A percentile compares a stretch with the other conserved stretches of the same genome.
Evolutionary conservation across 345 rosid genomes (phyloP).

Genomic region (Melastoma malabathricum): DNA sequence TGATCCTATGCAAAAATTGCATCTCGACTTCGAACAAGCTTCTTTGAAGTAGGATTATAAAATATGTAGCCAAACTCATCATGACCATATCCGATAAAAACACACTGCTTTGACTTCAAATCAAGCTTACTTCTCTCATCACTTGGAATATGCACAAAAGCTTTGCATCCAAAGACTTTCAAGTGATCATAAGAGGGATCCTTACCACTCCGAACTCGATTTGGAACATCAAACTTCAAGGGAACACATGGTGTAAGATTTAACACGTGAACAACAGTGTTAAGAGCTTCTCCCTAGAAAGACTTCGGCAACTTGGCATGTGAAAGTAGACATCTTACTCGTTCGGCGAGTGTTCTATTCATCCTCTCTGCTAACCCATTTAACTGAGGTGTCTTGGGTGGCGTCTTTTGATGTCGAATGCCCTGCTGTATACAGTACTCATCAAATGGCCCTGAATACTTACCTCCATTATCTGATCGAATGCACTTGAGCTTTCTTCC

Average conservation of each 20-base stretch:
- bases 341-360: neutral
- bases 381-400: neutral
- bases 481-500: no score
- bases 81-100: conserved; percentile 2
- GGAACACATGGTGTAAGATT: conserved; percentile 2
- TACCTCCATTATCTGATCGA: no score
- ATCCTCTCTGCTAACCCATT: conserved; percentile 12
- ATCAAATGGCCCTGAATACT: no score
- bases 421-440: no score
- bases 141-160: no score
- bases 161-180: no score
- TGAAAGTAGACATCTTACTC: conserved; percentile 3
- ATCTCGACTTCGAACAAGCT: no score
- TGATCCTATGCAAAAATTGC: no score
- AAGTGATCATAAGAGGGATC: no score
- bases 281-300: no score
- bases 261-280: neutral
- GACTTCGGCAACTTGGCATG: no score
- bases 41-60: no score
- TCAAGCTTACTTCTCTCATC: conserved; percentile 4
- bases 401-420: conserved; percentile 1
- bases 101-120: conserved; percentile 1
- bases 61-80: conserved; percentile 3
- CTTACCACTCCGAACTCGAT: conserved; percentile 1
- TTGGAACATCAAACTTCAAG: conserved; percentile 1